These are phyloP conservation scores for Carallia brachiata DNA, from an alignment of 345 rosid species.

Conservation along the genomic window DNA sequence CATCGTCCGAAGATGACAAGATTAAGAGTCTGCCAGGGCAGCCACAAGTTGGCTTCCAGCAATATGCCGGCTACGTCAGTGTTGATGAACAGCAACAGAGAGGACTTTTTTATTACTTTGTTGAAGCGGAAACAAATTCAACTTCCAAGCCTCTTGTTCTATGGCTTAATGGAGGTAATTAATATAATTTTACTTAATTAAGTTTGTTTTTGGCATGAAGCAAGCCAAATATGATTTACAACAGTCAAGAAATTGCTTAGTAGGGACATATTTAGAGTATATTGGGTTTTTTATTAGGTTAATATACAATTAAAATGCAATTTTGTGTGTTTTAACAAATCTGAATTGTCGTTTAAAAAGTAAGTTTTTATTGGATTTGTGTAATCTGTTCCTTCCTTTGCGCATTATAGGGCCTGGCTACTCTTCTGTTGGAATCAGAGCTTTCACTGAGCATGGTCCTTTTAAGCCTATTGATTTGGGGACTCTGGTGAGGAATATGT, in stretches of 20 bases:
- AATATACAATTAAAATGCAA: too few relatives aligned
- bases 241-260: too few relatives aligned
- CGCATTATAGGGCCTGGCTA: slow-evolving; percentile 26
- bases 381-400: too few relatives aligned
- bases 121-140: slow-evolving; percentile 11
- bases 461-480: slow-evolving; percentile 17
- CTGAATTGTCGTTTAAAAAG: too few relatives aligned
- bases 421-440: slow-evolving; percentile 25
- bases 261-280: too few relatives aligned
- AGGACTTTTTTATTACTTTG: slow-evolving; percentile 18
- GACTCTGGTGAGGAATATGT: slow-evolving; percentile 2
- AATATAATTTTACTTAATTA: background rate
- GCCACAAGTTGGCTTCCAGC: slow-evolving; percentile 14
- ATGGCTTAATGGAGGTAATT: slow-evolving; percentile 23
- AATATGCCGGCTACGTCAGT: slow-evolving; percentile 14
- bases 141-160: slow-evolving; percentile 23
- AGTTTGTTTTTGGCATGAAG: too few relatives aligned
- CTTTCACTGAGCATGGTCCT: slow-evolving; percentile 26
- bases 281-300: too few relatives aligned
- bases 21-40: slow-evolving; percentile 19
- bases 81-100: slow-evolving; percentile 5
- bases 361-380: too few relatives aligned
- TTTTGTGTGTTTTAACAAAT: too few relatives aligned
- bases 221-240: too few relatives aligned
- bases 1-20: background rate